Evolutionary conservation across 352 stramenopile species (phyloP), one percentile per base, ranked within the genome.

Genomic region (Globisporangium okanoganense): DNA sequence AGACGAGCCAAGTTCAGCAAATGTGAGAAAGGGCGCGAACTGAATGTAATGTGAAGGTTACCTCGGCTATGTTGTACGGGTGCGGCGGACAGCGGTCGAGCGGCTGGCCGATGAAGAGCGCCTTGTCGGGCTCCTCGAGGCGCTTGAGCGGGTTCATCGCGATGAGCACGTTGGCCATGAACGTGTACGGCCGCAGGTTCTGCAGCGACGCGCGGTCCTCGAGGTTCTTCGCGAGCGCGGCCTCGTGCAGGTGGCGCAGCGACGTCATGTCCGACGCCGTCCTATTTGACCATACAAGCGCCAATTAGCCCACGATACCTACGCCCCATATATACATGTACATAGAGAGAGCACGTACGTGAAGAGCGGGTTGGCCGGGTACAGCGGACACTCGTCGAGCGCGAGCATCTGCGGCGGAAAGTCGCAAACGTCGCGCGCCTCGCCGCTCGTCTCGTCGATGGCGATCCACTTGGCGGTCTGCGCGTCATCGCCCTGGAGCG

Each of bases 101-200:
- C 31, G 76, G 73, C 68, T 88, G 86, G 27, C 75, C 76, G 51
- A 84, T 72, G 52, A 88, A 95, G 6, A 81, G 70, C 65, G 81
- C 72, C 61, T 88, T 85, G 66, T 92, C 80, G 2, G 82, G 81
- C 31, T 91, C 82, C 25, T 88, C 70, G 27, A 95, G 64, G 29
- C 83, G 69, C 57, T 82, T 83, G 50, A 93, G 74, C 47, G 87
- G 87, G 69, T 95, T 95, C 51, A 95, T 76, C 0, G 84, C 85
- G 62, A 95, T 90, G 55, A 95, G 54, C 16, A 95, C 84, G 70
- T 95, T 91, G 51, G 82, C 85, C 81, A 91, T 94, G 66, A 94
- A 95, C 13, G 86, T 95, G 69, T 95, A 95, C 36, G 86, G 82
- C 0, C 81, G 71, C 53, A 92, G 76, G 62, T 91, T 82, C 43